A percentile compares a stretch with the other conserved stretches of the same genome.
Evolutionary conservation across 805 yeast species (phyloP).

Genomic region (Alloascoidea africana): DNA sequence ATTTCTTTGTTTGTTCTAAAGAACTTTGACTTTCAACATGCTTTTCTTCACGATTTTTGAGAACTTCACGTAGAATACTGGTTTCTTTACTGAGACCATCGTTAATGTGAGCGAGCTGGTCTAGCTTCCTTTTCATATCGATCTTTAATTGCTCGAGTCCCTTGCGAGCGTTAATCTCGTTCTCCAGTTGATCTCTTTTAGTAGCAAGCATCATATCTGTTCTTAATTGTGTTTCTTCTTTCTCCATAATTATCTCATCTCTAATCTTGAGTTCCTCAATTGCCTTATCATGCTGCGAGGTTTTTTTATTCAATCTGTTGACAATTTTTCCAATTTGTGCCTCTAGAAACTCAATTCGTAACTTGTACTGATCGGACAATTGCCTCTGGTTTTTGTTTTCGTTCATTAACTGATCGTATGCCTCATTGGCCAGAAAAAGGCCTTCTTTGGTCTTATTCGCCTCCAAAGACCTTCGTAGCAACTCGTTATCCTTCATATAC

Average conservation of each 20-base stretch:
- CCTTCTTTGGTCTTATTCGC: constrained; percentile 57
- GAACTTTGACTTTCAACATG: not conserved
- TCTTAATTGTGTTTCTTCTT: not conserved
- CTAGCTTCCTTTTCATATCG: not conserved
- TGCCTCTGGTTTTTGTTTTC: constrained; percentile 34
- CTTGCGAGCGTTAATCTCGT: not conserved
- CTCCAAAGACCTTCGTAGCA: constrained; percentile 40
- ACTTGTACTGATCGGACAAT: constrained; percentile 33
- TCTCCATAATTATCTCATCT: not conserved
- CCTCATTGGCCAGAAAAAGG: constrained; percentile 39
- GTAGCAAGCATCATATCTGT: not conserved
- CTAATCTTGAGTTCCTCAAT: not conserved
- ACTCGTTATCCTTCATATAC: constrained; percentile 36
- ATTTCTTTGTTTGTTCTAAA: not conserved
- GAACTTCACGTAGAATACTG: not conserved
- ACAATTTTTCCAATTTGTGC: constrained; percentile 24
- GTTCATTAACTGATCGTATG: constrained; percentile 25
- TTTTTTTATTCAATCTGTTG: not conserved
- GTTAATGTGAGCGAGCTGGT: not conserved
- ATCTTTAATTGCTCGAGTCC: not conserved
- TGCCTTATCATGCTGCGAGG: not conserved
- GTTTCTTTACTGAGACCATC: not conserved
- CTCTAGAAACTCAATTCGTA: constrained; percentile 30
- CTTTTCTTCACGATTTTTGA: not conserved
- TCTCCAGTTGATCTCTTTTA: not conserved